Percentiles rank a stretch among this genome's conserved stretches.
phyloP scores from a whole-genome alignment of 306 rosid genomes.

The Quercus suber region DNA sequence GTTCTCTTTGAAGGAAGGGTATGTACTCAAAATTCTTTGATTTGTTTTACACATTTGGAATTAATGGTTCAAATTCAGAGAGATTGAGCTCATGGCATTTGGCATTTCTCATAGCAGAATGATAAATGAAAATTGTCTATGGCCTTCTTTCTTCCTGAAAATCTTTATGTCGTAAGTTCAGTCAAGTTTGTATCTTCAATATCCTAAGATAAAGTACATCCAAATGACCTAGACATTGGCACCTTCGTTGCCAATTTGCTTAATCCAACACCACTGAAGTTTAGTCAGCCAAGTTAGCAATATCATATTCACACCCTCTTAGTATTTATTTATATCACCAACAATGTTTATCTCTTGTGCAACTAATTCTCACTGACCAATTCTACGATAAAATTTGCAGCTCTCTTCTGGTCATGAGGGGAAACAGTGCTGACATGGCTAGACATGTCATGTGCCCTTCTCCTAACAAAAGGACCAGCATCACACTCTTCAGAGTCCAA shows the following conservation, averaged over 20 bases:
- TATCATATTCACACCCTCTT: neutral
- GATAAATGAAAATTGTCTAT: neutral
- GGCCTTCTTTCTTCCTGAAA: neutral
- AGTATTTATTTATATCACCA: neutral
- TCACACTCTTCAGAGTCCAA: constrained; percentile 70
- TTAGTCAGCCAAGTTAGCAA: neutral
- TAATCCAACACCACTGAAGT: neutral
- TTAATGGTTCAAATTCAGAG: constrained; percentile 22
- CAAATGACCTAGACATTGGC: neutral
- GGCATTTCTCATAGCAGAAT: too few relatives aligned
- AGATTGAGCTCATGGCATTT: constrained; percentile 27
- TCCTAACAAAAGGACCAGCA: constrained; percentile 68
- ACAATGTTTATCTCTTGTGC: neutral
- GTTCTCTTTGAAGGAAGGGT: constrained; percentile 90
- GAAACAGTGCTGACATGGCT: constrained; percentile 95
- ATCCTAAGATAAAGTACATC: neutral
- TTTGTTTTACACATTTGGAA: constrained; percentile 25
- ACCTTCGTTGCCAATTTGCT: neutral
- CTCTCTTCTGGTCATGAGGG: constrained; percentile 92
- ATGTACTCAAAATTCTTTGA: constrained; percentile 30
- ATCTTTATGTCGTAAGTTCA: neutral
- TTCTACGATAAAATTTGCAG: constrained; percentile 32
- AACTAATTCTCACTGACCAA: constrained; percentile 4
- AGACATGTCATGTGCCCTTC: constrained; percentile 95
- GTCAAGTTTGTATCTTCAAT: neutral